phyloP scores from a whole-genome alignment of 371 early-diverging fungal species.

The Sporodiniella umbellata region DNA sequence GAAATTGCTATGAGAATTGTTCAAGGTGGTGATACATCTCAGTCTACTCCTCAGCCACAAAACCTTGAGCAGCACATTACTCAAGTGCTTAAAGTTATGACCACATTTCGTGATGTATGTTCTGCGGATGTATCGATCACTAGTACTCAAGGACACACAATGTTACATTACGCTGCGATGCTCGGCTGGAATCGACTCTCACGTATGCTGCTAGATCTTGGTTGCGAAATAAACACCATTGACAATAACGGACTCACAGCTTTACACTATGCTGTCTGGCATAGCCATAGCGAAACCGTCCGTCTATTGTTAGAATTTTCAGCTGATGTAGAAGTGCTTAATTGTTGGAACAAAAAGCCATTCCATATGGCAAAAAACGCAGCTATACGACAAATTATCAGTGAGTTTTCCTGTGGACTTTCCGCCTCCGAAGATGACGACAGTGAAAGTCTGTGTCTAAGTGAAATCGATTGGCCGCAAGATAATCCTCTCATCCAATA shows the following conservation, averaged over 20 bases:
- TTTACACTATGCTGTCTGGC: constrained; percentile 18
- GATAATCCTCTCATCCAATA: constrained; percentile 26
- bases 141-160: constrained; percentile 38
- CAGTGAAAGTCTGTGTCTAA: background rate
- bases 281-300: constrained; percentile 19
- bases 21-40: constrained; percentile 43
- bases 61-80: constrained; percentile 38
- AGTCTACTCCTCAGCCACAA: constrained; percentile 10
- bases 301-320: constrained; percentile 21
- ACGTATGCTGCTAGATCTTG: constrained; percentile 23
- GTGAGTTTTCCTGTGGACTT: constrained; percentile 11
- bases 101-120: constrained; percentile 34
- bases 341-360: constrained; percentile 26
- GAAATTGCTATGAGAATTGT: constrained; percentile 73
- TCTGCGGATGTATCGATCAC: constrained; percentile 32
- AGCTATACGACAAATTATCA: constrained; percentile 6
- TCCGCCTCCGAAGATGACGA: constrained; percentile 22
- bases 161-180: constrained; percentile 45
- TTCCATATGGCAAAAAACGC: constrained; percentile 21
- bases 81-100: constrained; percentile 41
- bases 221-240: constrained; percentile 21
- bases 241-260: constrained; percentile 33
- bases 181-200: constrained; percentile 30
- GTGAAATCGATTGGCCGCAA: background rate
- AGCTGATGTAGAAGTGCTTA: constrained; percentile 28